Percentiles rank a stretch among this genome's conserved stretches.
Evolutionary conservation across 768 basidiomycete genomes (phyloP).

Genomic region (Serendipita sp.): DNA sequence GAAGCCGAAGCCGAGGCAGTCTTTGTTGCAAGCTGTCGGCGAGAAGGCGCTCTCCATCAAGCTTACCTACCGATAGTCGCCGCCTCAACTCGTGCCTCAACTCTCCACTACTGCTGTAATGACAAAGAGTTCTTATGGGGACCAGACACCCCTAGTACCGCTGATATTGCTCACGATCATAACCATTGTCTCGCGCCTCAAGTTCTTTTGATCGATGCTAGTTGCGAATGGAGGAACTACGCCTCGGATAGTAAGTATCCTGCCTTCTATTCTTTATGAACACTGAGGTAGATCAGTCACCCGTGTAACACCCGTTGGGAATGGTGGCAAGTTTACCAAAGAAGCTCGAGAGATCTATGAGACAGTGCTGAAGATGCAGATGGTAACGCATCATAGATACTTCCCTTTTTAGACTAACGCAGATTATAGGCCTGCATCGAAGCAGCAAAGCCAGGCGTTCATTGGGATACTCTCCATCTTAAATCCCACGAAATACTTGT

Average conservation of each 20-base stretch:
- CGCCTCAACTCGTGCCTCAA: slow-evolving; percentile 69
- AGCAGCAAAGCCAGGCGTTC: slow-evolving; percentile 54
- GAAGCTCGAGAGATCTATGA: slow-evolving; percentile 73
- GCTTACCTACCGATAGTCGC: slow-evolving; percentile 91
- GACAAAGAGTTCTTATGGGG: slow-evolving; percentile 78
- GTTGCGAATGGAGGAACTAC: slow-evolving; percentile 72
- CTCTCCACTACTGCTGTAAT: slow-evolving; percentile 90
- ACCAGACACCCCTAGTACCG: slow-evolving; percentile 35
- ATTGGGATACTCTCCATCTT: slow-evolving; percentile 82
- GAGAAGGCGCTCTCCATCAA: slow-evolving; percentile 72
- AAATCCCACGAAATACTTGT: slow-evolving; percentile 73
- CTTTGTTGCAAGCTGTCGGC: slow-evolving; percentile 77
- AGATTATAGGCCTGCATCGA: slow-evolving; percentile 44
- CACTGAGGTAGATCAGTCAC: slow-evolving; percentile 22
- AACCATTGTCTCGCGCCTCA: slow-evolving; percentile 20
- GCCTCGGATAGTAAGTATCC: slow-evolving; percentile 39
- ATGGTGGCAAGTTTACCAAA: slow-evolving; percentile 73
- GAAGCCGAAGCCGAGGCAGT: slow-evolving; percentile 91
- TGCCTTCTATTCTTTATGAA: background rate
- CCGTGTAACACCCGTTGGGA: slow-evolving; percentile 84
- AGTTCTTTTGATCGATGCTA: slow-evolving; percentile 84
- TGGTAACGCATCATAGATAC: slow-evolving; percentile 24
- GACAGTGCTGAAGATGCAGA: slow-evolving; percentile 83
- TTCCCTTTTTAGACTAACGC: background rate
- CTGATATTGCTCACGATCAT: slow-evolving; percentile 25